phyloP scores from a whole-genome alignment of 1,139 yeast species.

The Suhomyces maxii region DNA sequence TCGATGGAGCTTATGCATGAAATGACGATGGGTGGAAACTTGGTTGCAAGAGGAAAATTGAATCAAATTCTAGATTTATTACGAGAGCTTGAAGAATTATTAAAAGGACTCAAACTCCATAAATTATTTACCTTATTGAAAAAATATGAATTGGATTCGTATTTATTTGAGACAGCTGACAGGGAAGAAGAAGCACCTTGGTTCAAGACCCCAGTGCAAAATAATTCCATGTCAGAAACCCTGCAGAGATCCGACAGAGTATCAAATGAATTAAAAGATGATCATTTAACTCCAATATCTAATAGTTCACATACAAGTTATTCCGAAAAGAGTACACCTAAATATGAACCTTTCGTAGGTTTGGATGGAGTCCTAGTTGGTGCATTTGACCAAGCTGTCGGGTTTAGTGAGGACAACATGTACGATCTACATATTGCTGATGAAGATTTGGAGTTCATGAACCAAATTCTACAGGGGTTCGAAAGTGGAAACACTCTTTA shows the following conservation, averaged over 20 bases:
- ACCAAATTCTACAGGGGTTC: conserved; percentile 15
- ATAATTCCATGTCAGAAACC: neutral
- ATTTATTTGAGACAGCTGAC: neutral
- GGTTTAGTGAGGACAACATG: neutral
- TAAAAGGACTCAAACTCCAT: conserved; percentile 5
- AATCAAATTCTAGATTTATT: conserved; percentile 21
- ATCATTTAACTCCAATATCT: neutral
- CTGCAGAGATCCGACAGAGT: neutral
- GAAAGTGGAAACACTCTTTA: neutral
- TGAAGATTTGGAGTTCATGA: conserved; percentile 20
- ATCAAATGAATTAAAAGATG: neutral
- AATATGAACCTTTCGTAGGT: neutral
- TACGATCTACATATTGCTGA: conserved; percentile 13
- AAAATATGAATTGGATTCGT: conserved; percentile 1
- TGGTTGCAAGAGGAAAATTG: conserved; percentile 26
- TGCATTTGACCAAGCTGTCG: neutral
- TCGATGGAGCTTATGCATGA: conserved; percentile 22
- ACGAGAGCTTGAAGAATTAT: conserved; percentile 10
- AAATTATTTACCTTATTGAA: conserved; percentile 2
- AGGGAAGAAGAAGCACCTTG: no score
- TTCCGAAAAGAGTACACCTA: neutral
- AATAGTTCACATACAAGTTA: neutral
- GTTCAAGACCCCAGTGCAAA: neutral
- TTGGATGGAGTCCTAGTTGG: neutral
- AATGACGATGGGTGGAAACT: conserved; percentile 26